These are phyloP conservation scores for Kwoniella pini DNA, from an alignment of 768 basidiomycete species.

Conservation along the genomic window DNA sequence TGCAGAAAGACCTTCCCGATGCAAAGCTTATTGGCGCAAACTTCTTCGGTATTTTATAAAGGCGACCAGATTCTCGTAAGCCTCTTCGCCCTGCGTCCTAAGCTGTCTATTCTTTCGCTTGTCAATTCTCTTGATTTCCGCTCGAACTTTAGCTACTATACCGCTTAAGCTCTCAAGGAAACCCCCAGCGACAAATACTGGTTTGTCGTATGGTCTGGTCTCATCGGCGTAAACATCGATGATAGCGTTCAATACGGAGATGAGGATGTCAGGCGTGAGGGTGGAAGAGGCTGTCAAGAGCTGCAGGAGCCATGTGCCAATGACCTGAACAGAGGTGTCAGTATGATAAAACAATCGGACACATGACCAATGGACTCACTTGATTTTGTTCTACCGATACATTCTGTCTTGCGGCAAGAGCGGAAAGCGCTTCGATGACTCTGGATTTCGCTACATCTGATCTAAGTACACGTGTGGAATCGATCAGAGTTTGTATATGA, in stretches of 20 bases:
- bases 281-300: slow-evolving; percentile 59
- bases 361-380: too few relatives aligned
- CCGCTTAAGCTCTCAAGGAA: slow-evolving; percentile 49
- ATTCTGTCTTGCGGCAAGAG: slow-evolving; percentile 70
- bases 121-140: slow-evolving; percentile 55
- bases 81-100: slow-evolving; percentile 55
- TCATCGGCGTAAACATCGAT: slow-evolving; percentile 96
- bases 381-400: slow-evolving; percentile 67
- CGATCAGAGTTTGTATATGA: slow-evolving; percentile 62
- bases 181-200: slow-evolving; percentile 50
- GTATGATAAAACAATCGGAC: too few relatives aligned
- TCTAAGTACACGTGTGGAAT: slow-evolving; percentile 63
- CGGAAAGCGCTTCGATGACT: slow-evolving; percentile 82
- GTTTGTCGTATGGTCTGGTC: slow-evolving; percentile 66
- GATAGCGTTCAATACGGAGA: slow-evolving; percentile 77
- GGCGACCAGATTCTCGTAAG: slow-evolving; percentile 56
- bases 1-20: too few relatives aligned
- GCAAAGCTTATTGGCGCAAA: slow-evolving; percentile 29
- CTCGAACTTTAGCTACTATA: slow-evolving; percentile 47
- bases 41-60: slow-evolving; percentile 56
- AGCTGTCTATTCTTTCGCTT: slow-evolving; percentile 54
- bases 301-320: slow-evolving; percentile 51
- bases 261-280: slow-evolving; percentile 64
- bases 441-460: slow-evolving; percentile 67
- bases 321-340: too few relatives aligned